Percentiles rank a stretch among this genome's conserved stretches.
Evolutionary conservation across 495 filamentous ascomycete genomes (phyloP).

Genomic region (Podospora australis): DNA sequence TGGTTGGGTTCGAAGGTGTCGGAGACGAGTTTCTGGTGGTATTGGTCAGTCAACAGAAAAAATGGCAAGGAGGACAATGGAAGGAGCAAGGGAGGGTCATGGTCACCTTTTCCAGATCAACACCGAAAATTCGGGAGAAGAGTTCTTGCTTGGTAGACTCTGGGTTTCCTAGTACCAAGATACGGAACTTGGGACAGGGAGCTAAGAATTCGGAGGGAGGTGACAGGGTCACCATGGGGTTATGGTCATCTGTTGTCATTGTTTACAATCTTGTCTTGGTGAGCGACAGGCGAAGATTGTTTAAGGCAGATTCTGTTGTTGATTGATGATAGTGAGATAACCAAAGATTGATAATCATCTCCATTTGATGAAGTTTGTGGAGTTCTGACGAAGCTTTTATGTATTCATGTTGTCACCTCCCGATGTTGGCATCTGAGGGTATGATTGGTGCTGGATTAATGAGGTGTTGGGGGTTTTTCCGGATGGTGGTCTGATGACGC

Average conservation of each 20-base stretch:
- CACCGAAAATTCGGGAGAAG: constrained; percentile 22
- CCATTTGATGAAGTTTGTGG: no score
- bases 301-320: neutral
- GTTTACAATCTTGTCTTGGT: neutral
- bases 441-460: neutral
- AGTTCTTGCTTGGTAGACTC: constrained; percentile 27
- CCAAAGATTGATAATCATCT: no score
- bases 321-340: neutral
- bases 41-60: neutral
- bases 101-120: constrained; percentile 22
- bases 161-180: constrained; percentile 24
- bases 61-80: neutral
- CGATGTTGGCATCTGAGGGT: neutral
- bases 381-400: constrained; percentile 3
- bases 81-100: neutral
- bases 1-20: constrained; percentile 17
- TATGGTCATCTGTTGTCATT: neutral
- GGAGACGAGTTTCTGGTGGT: constrained; percentile 14
- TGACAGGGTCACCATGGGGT: constrained; percentile 8
- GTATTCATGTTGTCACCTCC: neutral
- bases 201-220: constrained; percentile 16
- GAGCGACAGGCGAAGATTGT: neutral
- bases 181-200: constrained; percentile 22
- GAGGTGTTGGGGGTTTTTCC: neutral
- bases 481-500: constrained; percentile 19